Base-by-base conservation (phyloP, 2,329 filamentous ascomycete species). In the Podosphaera aphanis region DNA sequence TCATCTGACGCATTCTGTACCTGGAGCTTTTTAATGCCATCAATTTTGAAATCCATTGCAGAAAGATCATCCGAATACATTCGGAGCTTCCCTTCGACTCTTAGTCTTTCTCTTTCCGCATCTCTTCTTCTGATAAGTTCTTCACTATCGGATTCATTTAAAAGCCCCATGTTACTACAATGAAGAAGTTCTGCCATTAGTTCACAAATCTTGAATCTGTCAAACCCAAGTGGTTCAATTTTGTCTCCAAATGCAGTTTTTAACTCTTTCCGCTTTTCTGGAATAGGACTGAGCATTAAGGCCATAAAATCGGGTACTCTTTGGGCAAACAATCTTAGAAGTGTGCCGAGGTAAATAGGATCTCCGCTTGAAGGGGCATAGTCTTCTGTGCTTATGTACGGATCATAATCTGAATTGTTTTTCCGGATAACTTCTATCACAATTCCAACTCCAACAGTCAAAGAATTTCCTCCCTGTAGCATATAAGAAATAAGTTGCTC, bases 361-460 rank as follows among this genome's bases (percentile, higher is more conserved):
- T 98, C 90, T 44, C 81, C 77, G 52, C 76, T 80, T 1, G 85
- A 88, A 0, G 88, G 88, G 46, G 78, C 68, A 52, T 82, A 82
- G 23, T 82, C 75, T 48, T 85, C 83, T 43, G 80, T 76, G 49
- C 86, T 77, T 54, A 86, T 82, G 54, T 95, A 90, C 0, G 90
- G 79, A 55, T 98, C 90, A 60, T 98, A 98, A 62, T 98, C 90
- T 0, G 90, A 95, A 61, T 98, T 98, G 63, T 98, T 98, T 66
- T 98, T 98, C 49, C 90, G 75, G 59, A 98, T 98, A 40, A 98
- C 90, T 63, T 98, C 90, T 51, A 98, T 98, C 29, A 98, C 74
- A 56, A 95, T 94, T 18, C 90, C 90, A 10, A 98, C 90, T 43
- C 90, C 90, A 15, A 95, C 92, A 0, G 88, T 95, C 48, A 98